Percentiles rank a stretch among this genome's conserved stretches.
Evolutionary conservation across 2,329 filamentous ascomycete species (phyloP).

Genomic region (Fusarium napiforme): DNA sequence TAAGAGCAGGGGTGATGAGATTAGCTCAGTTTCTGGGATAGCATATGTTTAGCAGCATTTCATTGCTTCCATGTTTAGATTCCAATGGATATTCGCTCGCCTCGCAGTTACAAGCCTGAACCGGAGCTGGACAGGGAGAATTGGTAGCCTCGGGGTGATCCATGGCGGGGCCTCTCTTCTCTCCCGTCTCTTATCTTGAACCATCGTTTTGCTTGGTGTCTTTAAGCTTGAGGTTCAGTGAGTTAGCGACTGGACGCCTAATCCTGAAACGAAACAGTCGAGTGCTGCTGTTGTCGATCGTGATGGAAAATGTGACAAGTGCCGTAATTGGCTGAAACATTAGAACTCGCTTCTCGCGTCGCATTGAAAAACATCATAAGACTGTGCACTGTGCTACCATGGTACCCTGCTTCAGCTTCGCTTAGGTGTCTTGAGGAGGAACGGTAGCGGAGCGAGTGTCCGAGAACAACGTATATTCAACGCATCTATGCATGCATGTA

Average conservation of each 20-base stretch:
- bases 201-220: background rate
- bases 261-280: constrained; percentile 33
- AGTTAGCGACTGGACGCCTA: constrained; percentile 1
- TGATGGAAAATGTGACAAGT: constrained; percentile 32
- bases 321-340: constrained; percentile 34
- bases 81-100: background rate
- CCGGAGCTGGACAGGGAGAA: background rate
- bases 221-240: background rate
- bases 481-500: constrained; percentile 21
- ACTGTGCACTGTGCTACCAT: constrained; percentile 2
- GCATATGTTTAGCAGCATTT: constrained; percentile 11
- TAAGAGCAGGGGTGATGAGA: constrained; percentile 16
- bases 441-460: background rate
- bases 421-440: background rate
- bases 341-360: constrained; percentile 14
- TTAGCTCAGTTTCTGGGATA: constrained; percentile 23
- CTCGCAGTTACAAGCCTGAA: constrained; percentile 1
- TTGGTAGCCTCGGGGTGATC: constrained; percentile 13
- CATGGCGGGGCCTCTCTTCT: constrained; percentile 7
- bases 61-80: constrained; percentile 11
- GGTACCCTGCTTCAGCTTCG: constrained; percentile 20
- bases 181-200: constrained; percentile 17
- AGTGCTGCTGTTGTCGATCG: constrained; percentile 32
- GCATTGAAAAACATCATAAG: constrained; percentile 9
- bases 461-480: constrained; percentile 2